Evolutionary conservation across 495 filamentous ascomycete genomes (phyloP).

Genomic region (Aspergillus asperescens): DNA sequence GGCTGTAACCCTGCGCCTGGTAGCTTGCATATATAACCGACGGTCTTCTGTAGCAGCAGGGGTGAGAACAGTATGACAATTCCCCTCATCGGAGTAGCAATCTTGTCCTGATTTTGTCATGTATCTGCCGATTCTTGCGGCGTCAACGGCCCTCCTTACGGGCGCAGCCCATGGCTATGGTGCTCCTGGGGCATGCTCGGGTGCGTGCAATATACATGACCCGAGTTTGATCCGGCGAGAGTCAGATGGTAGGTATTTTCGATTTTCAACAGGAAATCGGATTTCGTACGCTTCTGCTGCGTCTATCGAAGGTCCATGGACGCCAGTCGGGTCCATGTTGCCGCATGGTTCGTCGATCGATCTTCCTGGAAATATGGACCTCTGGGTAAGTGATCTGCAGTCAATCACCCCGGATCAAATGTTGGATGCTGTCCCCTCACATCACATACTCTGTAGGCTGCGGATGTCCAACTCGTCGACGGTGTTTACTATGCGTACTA

Average conservation of each 20-base stretch:
- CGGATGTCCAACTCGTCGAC: slow-evolving; percentile 54
- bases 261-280: slow-evolving; percentile 63
- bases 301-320: slow-evolving; percentile 63
- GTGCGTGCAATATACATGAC: slow-evolving; percentile 59
- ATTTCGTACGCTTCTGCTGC: slow-evolving; percentile 60
- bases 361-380: slow-evolving; percentile 52
- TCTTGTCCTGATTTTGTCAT: neutral
- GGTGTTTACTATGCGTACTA: slow-evolving; percentile 67
- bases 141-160: slow-evolving; percentile 5
- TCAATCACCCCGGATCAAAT: neutral
- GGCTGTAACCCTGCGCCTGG: neutral
- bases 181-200: slow-evolving; percentile 54
- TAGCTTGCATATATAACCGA: slow-evolving; percentile 2
- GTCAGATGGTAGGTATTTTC: slow-evolving; percentile 64
- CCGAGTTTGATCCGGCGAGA: slow-evolving; percentile 57
- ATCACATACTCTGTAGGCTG: slow-evolving; percentile 48
- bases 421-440: neutral
- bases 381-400: slow-evolving; percentile 50
- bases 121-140: slow-evolving; percentile 5
- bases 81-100: neutral
- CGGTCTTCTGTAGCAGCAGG: neutral
- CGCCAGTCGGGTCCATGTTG: slow-evolving; percentile 51
- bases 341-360: slow-evolving; percentile 57
- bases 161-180: slow-evolving; percentile 40
- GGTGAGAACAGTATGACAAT: neutral